These are phyloP conservation scores for Claviceps monticola DNA, from an alignment of 2,329 filamentous ascomycete genomes.

Conservation along the genomic window DNA sequence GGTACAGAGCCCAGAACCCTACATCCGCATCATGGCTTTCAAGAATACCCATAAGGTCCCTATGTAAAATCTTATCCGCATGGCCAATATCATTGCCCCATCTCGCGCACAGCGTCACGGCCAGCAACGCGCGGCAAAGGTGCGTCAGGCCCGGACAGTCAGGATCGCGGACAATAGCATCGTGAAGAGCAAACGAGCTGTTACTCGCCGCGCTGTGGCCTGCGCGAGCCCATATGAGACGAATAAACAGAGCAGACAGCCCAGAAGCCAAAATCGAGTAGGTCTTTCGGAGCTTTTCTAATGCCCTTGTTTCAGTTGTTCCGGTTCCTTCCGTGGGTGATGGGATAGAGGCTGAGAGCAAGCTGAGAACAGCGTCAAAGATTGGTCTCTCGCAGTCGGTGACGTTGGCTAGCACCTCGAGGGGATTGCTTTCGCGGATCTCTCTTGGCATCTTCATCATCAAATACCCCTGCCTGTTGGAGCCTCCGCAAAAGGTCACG, in stretches of 20 bases:
- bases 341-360: constrained; percentile 30
- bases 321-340: constrained; percentile 9
- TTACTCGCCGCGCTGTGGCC: constrained; percentile 38
- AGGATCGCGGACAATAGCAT: constrained; percentile 54
- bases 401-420: constrained; percentile 27
- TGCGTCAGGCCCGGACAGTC: constrained; percentile 63
- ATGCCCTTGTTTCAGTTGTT: no score
- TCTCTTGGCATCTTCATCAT: constrained; percentile 52
- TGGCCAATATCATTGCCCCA: constrained; percentile 52
- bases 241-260: constrained; percentile 30
- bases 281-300: constrained; percentile 17
- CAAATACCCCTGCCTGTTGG: constrained; percentile 71
- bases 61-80: constrained; percentile 30
- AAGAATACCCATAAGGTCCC: constrained; percentile 28
- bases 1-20: constrained; percentile 39
- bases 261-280: constrained; percentile 29
- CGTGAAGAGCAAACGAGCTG: constrained; percentile 57
- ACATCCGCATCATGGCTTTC: constrained; percentile 22
- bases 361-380: constrained; percentile 23
- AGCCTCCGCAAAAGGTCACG: constrained; percentile 76
- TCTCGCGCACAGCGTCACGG: constrained; percentile 55
- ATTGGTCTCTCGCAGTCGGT: constrained; percentile 14
- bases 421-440: constrained; percentile 50
- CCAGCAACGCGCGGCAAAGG: constrained; percentile 54
- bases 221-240: constrained; percentile 36